Base-by-base conservation (phyloP, 1,284 basidiomycete species). In the Ganoderma sinense region DNA sequence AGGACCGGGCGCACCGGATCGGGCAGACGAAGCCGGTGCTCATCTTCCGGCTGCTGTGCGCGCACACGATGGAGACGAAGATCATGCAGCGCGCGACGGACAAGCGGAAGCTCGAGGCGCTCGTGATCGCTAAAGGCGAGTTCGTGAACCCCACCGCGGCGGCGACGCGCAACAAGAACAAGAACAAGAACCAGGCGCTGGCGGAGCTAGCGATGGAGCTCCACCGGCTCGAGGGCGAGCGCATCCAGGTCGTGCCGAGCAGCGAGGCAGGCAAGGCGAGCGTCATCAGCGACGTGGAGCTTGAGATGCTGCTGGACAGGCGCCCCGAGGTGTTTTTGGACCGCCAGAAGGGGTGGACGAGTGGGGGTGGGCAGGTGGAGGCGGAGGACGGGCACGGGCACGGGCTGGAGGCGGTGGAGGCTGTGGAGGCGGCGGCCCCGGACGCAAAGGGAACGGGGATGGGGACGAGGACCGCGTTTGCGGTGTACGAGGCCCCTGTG, bases 1-100 rank as follows among this genome's bases (percentile, higher is more conserved):
- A 97, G 80, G 97, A 98, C 78, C 89, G 97, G 41, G 97, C 96
- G 0, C 97, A 99, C 80, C 91, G 97, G 8, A 99, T 99, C 69
- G 97, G 97, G 2, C 97, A 98, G 82, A 97, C 91, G 23, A 91
- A 86, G 74, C 94, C 95, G 1, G 94, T 97, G 66, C 85, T 97
- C 60, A 90, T 98, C 67, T 98, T 96, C 84, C 89, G 97, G 45
- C 86, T 98, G 0, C 91, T 98, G 41, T 93, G 89, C 41, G 91
- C 91, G 1, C 93, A 96, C 81, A 98, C 97, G 0, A 88, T 98
- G 72, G 97, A 99, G 84, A 94, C 93, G 58, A 93, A 91, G 79
- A 97, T 98, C 76, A 91, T 98, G 86, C 89, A 96, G 78, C 90
- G 92, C 40, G 97, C 97, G 0, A 89, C 89, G 11, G 94, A 95